phyloP scores from a whole-genome alignment of 1,284 basidiomycete species.

The Amylostereum chailletii region DNA sequence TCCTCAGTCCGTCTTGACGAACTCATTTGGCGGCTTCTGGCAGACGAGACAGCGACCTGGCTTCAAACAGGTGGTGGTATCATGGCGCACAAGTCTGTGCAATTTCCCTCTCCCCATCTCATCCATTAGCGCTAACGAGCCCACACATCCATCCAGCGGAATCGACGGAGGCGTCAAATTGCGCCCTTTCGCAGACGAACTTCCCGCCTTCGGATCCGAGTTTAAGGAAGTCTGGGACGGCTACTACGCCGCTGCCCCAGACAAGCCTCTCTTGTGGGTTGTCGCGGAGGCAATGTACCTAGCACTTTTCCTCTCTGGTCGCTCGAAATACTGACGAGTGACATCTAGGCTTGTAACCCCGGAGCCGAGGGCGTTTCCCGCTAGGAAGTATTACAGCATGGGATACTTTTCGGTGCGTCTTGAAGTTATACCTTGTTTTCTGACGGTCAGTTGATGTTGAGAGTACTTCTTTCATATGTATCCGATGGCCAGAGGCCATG shows the following conservation, averaged over 20 bases:
- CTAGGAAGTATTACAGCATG: constrained; percentile 24
- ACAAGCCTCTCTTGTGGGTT: constrained; percentile 38
- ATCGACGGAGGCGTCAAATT: constrained; percentile 40
- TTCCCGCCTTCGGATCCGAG: constrained; percentile 32
- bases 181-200: constrained; percentile 34
- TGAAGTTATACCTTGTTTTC: too few species aligned
- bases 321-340: too few species aligned
- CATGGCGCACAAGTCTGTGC: constrained; percentile 39
- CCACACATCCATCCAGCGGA: constrained; percentile 18
- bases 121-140: too few species aligned
- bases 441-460: too few species aligned
- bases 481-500: constrained; percentile 29
- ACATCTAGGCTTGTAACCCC: too few species aligned
- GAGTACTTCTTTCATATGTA: constrained; percentile 14
- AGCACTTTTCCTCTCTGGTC: background rate
- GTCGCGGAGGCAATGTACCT: constrained; percentile 23
- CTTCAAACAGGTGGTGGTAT: constrained; percentile 33
- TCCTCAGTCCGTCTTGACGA: background rate
- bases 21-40: too few species aligned
- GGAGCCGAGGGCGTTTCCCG: constrained; percentile 15
- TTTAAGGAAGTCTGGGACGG: constrained; percentile 34
- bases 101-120: too few species aligned
- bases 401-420: constrained; percentile 15
- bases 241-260: constrained; percentile 33
- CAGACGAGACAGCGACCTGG: constrained; percentile 25